Evolutionary conservation across 1,139 yeast genomes (phyloP).

Genomic region (Blastobotrys ciferrii): DNA sequence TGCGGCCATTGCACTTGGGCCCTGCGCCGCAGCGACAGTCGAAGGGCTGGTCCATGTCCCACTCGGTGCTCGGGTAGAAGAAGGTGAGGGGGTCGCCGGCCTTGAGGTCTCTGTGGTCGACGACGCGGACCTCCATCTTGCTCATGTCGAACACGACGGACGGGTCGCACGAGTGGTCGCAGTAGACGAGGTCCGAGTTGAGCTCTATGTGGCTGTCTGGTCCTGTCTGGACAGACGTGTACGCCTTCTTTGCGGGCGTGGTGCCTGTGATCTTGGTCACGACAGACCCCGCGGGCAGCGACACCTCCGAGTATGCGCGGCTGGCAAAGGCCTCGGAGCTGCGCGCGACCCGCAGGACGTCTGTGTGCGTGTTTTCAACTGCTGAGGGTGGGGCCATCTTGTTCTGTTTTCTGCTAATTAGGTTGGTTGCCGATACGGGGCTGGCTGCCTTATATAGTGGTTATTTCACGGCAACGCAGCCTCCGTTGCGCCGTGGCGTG

Average conservation of each 20-base stretch:
- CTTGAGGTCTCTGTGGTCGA: neutral
- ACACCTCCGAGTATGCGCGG: neutral
- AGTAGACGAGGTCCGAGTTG: neutral
- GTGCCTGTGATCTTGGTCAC: neutral
- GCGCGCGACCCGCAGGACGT: neutral
- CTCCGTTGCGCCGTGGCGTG: neutral
- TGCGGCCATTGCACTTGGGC: neutral
- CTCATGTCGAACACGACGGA: neutral
- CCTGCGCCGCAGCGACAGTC: neutral
- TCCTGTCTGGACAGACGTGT: neutral
- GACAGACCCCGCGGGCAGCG: neutral
- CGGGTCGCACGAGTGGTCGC: neutral
- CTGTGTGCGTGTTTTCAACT: neutral
- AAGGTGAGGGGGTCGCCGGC: neutral
- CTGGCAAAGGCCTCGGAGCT: neutral
- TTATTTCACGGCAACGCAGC: too few species aligned
- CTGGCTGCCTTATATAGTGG: neutral
- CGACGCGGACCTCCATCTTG: neutral
- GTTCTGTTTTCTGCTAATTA: too few species aligned
- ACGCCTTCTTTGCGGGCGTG: neutral
- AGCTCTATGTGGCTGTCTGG: neutral
- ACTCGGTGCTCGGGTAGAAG: neutral
- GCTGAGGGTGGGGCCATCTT: too few species aligned
- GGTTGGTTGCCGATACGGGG: too few species aligned
- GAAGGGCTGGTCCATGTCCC: conserved; percentile 2